A percentile compares a stretch with the other conserved stretches of the same genome.
phyloP scores from a whole-genome alignment of 1,139 yeast species.

The Entelexis sorbosivorans region DNA sequence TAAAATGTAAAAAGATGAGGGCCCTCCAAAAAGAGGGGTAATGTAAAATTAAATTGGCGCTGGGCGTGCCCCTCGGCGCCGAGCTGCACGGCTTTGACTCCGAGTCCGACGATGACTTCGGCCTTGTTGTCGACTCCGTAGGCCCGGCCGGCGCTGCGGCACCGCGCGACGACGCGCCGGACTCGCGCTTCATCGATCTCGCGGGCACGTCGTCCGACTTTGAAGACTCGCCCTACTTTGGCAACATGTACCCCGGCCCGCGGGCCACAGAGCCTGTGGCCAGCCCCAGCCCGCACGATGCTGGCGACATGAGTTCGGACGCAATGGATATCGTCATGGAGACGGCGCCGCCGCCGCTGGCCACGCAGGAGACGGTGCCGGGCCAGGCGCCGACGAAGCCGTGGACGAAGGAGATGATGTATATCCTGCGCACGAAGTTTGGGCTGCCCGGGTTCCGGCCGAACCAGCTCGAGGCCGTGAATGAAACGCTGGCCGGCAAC shows the following conservation, averaged over 20 bases:
- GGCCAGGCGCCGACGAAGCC: constrained; percentile 32
- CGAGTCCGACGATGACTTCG: constrained; percentile 12
- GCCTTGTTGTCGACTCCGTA: background rate
- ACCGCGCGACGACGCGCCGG: too few relatives aligned
- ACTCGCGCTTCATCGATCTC: background rate
- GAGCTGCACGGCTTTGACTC: constrained; percentile 1
- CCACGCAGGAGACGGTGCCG: too few relatives aligned
- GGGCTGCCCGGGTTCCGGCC: constrained; percentile 58
- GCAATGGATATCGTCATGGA: background rate
- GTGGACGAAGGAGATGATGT: constrained; percentile 59
- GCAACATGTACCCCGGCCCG: background rate
- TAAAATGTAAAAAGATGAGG: too few relatives aligned
- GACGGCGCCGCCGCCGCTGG: constrained; percentile 1
- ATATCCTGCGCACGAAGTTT: constrained; percentile 48
- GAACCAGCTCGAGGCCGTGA: constrained; percentile 79
- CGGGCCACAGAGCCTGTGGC: too few relatives aligned
- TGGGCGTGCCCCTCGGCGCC: background rate
- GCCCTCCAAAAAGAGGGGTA: too few relatives aligned
- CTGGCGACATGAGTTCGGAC: constrained; percentile 1
- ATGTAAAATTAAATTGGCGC: too few relatives aligned
- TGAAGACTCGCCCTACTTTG: constrained; percentile 4
- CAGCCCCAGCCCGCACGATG: background rate
- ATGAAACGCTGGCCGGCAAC: constrained; percentile 64
- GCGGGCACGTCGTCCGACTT: background rate
- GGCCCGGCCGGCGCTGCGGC: background rate